A percentile compares a stretch with the other conserved stretches of the same genome.
Evolutionary conservation across 2,329 filamentous ascomycete species (phyloP).

Genomic region (Westerdykella aurantiaca): DNA sequence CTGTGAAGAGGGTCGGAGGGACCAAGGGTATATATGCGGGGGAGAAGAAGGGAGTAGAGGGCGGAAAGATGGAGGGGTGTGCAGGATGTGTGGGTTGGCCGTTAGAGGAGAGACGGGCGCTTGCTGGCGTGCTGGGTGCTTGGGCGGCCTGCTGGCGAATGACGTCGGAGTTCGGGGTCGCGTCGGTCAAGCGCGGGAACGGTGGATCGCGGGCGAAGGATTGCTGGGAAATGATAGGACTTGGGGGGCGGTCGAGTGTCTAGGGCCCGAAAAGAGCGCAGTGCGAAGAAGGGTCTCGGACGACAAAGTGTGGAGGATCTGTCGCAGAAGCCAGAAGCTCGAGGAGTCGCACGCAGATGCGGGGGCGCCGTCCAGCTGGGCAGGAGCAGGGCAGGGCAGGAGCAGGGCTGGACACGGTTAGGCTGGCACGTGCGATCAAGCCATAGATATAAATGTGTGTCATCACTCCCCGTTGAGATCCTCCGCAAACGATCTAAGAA

Average conservation of each 20-base stretch:
- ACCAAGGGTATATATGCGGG: neutral
- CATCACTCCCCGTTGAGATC: too few species aligned
- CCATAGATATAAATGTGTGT: too few species aligned
- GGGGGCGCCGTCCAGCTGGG: too few species aligned
- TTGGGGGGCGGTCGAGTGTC: too few species aligned
- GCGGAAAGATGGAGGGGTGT: neutral
- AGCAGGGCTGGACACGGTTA: too few species aligned
- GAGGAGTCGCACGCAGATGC: neutral
- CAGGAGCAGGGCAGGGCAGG: too few species aligned
- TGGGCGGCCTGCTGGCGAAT: constrained; percentile 11
- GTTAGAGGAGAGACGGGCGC: constrained; percentile 6
- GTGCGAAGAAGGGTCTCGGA: neutral
- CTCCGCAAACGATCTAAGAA: too few species aligned
- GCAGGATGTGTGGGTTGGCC: neutral
- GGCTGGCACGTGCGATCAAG: too few species aligned
- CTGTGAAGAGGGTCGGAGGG: too few species aligned
- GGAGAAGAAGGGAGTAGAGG: neutral
- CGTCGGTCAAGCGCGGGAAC: constrained; percentile 6
- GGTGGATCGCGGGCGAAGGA: constrained; percentile 4
- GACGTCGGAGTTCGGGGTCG: constrained; percentile 15
- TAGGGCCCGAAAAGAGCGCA: neutral
- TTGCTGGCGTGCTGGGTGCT: constrained; percentile 2
- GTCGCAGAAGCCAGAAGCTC: neutral
- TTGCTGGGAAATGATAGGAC: neutral
- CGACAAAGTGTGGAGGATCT: neutral